Conservation (phyloP, 805 yeast species). For the Tetrapisispora nanseiensis region DNA sequence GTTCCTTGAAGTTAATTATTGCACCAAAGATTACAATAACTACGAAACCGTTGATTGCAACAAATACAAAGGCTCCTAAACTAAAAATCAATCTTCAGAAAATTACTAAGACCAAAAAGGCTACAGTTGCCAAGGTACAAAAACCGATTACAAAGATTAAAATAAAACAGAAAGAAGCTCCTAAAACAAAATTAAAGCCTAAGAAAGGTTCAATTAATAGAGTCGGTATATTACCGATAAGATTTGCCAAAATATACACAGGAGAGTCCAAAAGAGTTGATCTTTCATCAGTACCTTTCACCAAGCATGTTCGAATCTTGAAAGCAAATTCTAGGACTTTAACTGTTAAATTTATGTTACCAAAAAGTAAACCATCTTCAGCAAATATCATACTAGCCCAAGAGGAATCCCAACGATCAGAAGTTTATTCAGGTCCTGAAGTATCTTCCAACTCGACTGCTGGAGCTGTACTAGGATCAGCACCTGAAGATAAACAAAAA, state of each 20-base stretch:
- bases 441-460: no score
- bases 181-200: constrained; percentile 6
- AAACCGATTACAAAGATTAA: not conserved
- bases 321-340: constrained; percentile 26
- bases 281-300: constrained; percentile 37
- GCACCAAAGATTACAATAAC: constrained; percentile 14
- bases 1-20: constrained; percentile 24
- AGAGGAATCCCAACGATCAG: no score
- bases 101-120: constrained; percentile 1
- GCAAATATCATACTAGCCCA: no score
- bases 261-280: constrained; percentile 29
- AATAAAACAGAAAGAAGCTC: not conserved
- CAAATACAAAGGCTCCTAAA: constrained; percentile 5
- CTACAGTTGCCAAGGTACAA: not conserved
- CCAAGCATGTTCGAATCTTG: constrained; percentile 16
- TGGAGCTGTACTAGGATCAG: no score
- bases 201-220: constrained; percentile 15
- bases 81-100: constrained; percentile 9
- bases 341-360: constrained; percentile 18
- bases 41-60: constrained; percentile 3
- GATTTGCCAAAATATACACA: constrained; percentile 35
- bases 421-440: no score
- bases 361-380: no score
- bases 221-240: constrained; percentile 26
- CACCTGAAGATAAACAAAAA: no score